Evolutionary conservation across 2,329 filamentous ascomycete species (phyloP).

Genomic region (Aspergillus pseudotamarii): DNA sequence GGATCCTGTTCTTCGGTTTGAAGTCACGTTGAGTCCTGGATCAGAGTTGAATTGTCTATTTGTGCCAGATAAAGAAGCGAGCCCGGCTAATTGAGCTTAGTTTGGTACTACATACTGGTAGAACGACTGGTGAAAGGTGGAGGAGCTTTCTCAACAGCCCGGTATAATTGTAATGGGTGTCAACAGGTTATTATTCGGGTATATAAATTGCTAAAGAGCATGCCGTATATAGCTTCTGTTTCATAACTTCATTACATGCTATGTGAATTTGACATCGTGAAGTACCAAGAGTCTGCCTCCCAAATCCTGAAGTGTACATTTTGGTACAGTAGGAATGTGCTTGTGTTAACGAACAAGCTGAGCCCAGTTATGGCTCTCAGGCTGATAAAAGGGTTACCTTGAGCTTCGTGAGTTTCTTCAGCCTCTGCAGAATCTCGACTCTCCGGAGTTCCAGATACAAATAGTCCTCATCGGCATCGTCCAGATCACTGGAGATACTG

Average conservation of each 20-base stretch:
- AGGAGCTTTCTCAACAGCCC: background rate
- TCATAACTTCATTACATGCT: background rate
- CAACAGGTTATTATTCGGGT: background rate
- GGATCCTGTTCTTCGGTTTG: slow-evolving; percentile 40
- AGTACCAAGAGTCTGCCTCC: background rate
- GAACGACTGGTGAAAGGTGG: background rate
- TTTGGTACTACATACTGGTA: background rate
- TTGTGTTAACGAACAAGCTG: background rate
- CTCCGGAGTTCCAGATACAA: slow-evolving; percentile 37
- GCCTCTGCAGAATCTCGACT: slow-evolving; percentile 37
- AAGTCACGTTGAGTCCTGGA: slow-evolving; percentile 43
- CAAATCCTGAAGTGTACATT: background rate
- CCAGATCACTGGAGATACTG: slow-evolving; percentile 30
- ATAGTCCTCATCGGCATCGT: slow-evolving; percentile 40
- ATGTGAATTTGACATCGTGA: background rate
- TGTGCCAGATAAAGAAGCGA: slow-evolving; percentile 33
- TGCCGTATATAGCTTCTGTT: background rate
- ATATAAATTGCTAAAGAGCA: background rate
- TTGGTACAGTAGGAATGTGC: background rate
- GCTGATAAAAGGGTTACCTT: slow-evolving; percentile 19
- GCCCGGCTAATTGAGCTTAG: background rate
- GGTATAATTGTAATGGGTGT: background rate
- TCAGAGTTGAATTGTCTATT: slow-evolving; percentile 45
- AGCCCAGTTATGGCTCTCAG: background rate
- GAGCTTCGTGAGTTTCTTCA: slow-evolving; percentile 34